Conservation (phyloP, 2,329 filamentous ascomycete genomes). For the Thelonectria discophora region DNA sequence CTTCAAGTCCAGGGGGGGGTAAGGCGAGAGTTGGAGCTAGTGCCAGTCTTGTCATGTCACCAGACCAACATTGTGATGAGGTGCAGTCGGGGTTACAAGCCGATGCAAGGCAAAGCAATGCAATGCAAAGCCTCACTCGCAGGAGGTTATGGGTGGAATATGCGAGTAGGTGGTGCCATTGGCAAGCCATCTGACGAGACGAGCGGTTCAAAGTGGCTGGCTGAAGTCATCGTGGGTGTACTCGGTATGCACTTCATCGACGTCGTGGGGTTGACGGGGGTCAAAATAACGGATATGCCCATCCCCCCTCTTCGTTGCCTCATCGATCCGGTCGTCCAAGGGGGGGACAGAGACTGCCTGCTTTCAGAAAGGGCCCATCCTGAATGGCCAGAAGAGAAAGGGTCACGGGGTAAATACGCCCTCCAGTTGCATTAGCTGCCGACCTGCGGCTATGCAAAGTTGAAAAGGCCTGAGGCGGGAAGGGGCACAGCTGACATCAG, state of each 20-base stretch:
- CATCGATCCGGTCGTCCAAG: slow-evolving; percentile 26
- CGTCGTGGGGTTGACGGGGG: slow-evolving; percentile 23
- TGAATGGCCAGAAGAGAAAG: slow-evolving; percentile 20
- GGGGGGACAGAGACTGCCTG: slow-evolving; percentile 23
- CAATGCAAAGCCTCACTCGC: slow-evolving; percentile 28
- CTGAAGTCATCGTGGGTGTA: slow-evolving; percentile 21
- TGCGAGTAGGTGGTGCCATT: slow-evolving; percentile 36
- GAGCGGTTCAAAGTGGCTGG: slow-evolving; percentile 20
- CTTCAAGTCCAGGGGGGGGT: slow-evolving; percentile 12
- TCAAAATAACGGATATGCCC: slow-evolving; percentile 26
- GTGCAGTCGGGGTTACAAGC: slow-evolving; percentile 26
- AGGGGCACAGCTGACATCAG: slow-evolving; percentile 24
- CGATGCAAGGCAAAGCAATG: slow-evolving; percentile 21
- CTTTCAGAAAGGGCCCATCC: slow-evolving; percentile 23
- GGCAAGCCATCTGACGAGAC: slow-evolving; percentile 27
- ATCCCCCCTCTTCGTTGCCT: slow-evolving; percentile 22
- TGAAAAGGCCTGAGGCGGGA: slow-evolving; percentile 14
- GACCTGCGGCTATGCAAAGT: neutral
- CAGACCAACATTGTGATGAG: slow-evolving; percentile 19
- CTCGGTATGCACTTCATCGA: neutral
- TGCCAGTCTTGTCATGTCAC: slow-evolving; percentile 29
- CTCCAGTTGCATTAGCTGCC: slow-evolving; percentile 13
- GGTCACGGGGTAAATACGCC: slow-evolving; percentile 24
- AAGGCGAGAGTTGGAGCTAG: slow-evolving; percentile 9
- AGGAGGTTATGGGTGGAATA: slow-evolving; percentile 29